phyloP scores from a whole-genome alignment of 73 alveolate genomes.

The Tetrahymena borealis region DNA sequence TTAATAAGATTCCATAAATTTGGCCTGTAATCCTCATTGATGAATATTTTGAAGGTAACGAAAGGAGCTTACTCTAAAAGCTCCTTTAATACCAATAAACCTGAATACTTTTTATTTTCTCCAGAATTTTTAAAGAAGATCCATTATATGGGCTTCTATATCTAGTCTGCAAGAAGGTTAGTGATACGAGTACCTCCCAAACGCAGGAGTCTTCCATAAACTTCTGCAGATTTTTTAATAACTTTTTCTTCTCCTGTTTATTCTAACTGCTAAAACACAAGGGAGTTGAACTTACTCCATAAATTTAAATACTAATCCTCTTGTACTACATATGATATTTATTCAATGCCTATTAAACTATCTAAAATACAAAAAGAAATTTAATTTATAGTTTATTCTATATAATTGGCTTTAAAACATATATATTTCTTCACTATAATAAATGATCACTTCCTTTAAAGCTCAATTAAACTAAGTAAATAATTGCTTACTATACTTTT shows the following conservation, averaged over 20 bases:
- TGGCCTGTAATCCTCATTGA: neutral
- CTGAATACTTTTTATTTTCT: conserved; percentile 21
- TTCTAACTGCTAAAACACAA: neutral
- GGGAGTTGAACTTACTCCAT: neutral
- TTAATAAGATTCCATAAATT: neutral
- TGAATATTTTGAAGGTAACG: conserved; percentile 20
- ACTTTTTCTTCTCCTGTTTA: conserved; percentile 27
- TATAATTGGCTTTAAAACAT: too few relatives aligned
- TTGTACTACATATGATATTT: neutral
- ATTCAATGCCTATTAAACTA: neutral
- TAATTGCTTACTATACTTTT: neutral
- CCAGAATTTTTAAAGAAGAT: neutral
- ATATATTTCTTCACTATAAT: too few relatives aligned
- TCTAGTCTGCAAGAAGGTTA: conserved; percentile 11
- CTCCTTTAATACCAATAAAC: conserved; percentile 17
- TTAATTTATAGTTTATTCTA: neutral
- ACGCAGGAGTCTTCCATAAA: conserved; percentile 28
- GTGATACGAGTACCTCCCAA: conserved; percentile 41
- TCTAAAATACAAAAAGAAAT: neutral
- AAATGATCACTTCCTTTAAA: too few relatives aligned
- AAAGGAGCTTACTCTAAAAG: conserved; percentile 28
- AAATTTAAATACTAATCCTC: neutral
- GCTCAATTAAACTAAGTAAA: neutral
- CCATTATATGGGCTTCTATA: conserved; percentile 18
- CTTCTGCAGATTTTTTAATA: conserved; percentile 38